Percentiles rank a stretch among this genome's conserved stretches.
These are phyloP conservation scores for Starmerella sirachaensis DNA, from an alignment of 805 yeast genomes.

Conservation along the genomic window DNA sequence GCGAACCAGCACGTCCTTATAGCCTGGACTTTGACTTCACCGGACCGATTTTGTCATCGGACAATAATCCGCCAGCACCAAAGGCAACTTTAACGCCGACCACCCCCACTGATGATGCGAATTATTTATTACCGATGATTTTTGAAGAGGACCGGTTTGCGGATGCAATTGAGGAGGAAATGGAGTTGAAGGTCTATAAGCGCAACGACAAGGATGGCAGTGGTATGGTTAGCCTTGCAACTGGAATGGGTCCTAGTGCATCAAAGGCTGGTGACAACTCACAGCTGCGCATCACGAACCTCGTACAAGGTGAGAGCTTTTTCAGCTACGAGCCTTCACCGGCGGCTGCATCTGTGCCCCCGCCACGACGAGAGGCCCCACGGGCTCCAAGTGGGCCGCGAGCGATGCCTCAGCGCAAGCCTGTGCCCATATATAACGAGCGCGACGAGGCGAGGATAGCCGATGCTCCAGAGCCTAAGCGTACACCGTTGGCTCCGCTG, in stretches of 20 bases:
- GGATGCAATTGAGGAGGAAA: conserved; percentile 30
- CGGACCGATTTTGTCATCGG: no score
- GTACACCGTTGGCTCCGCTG: conserved; percentile 11
- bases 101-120: conserved; percentile 3
- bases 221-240: background rate
- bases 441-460: background rate
- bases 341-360: conserved; percentile 19
- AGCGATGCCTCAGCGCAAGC: conserved; percentile 14
- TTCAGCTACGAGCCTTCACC: conserved; percentile 20
- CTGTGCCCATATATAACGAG: conserved; percentile 15
- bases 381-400: conserved; percentile 17
- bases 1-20: background rate
- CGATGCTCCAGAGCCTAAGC: background rate
- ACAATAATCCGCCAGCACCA: no score
- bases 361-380: conserved; percentile 21
- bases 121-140: conserved; percentile 29
- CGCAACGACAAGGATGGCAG: conserved; percentile 4
- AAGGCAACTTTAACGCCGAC: background rate
- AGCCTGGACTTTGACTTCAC: conserved; percentile 8
- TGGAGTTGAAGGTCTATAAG: conserved; percentile 24
- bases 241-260: conserved; percentile 1
- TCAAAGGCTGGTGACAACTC: conserved; percentile 11
- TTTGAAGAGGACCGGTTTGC: conserved; percentile 33
- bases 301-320: conserved; percentile 20
- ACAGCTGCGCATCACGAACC: conserved; percentile 15